Evolutionary conservation across 305 asterid species (phyloP).

Genomic region (Fraxinus ornus): DNA sequence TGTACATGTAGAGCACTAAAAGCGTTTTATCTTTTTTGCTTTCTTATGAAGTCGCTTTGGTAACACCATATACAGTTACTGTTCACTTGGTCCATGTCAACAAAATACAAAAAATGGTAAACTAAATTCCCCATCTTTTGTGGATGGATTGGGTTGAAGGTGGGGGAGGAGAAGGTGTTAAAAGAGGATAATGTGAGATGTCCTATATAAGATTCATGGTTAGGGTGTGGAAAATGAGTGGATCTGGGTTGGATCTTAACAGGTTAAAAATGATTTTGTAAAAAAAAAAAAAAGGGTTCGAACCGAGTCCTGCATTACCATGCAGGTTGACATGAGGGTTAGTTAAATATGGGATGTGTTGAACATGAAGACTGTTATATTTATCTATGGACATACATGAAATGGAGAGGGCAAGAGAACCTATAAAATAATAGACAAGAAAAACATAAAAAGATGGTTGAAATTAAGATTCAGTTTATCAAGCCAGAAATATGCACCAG

Average conservation of each 20-base stretch:
- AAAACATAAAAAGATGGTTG: background rate
- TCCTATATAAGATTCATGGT: background rate
- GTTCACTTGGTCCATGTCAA: background rate
- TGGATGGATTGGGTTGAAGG: background rate
- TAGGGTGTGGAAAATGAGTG: background rate
- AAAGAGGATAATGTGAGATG: background rate
- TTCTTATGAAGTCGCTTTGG: background rate
- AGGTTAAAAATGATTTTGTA: background rate
- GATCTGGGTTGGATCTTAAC: background rate
- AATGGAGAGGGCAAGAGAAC: background rate
- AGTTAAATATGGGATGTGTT: background rate
- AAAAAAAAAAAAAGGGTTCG: background rate
- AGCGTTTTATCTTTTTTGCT: background rate
- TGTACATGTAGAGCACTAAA: background rate
- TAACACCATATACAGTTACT: background rate
- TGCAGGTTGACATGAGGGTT: background rate
- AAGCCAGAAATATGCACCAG: background rate
- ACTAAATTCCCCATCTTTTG: background rate
- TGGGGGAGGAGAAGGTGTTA: background rate
- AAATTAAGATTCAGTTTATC: background rate
- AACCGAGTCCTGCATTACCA: background rate
- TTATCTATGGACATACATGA: background rate
- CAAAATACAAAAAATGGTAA: background rate
- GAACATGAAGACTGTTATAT: background rate
- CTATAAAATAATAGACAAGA: background rate